These are phyloP conservation scores for Pyrenophora teres DNA, from an alignment of 2,329 filamentous ascomycete species.

Conservation along the genomic window DNA sequence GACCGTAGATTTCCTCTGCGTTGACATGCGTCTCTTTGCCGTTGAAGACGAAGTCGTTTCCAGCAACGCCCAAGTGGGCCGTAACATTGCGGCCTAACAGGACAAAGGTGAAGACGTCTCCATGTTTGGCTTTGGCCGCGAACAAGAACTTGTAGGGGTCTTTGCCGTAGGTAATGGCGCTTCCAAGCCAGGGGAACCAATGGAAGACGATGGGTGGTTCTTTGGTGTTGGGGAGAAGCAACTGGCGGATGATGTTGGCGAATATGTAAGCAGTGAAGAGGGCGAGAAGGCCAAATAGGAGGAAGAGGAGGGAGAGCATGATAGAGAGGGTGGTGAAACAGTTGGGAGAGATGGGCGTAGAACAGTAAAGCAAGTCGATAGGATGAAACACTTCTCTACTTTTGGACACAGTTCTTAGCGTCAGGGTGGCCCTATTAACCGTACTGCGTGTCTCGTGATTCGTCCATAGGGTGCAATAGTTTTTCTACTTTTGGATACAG, in stretches of 20 bases:
- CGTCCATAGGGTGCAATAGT: too few species aligned
- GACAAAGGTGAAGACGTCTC: neutral
- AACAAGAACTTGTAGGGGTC: slow-evolving; percentile 1
- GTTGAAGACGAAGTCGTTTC: slow-evolving; percentile 1
- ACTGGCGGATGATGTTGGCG: slow-evolving; percentile 1
- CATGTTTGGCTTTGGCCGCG: neutral
- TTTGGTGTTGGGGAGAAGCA: slow-evolving; percentile 1
- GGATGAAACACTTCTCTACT: too few species aligned
- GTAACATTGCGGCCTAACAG: slow-evolving; percentile 1
- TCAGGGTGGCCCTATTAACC: too few species aligned
- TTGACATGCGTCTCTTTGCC: slow-evolving; percentile 1
- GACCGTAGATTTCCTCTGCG: neutral
- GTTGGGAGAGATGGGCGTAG: neutral
- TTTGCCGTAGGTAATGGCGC: slow-evolving; percentile 1
- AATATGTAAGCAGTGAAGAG: neutral
- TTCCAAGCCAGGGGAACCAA: neutral
- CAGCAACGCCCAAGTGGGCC: neutral
- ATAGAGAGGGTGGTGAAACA: neutral
- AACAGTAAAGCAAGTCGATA: too few species aligned
- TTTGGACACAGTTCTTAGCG: too few species aligned
- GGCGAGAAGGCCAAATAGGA: neutral
- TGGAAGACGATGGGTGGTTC: neutral
- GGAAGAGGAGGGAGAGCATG: neutral
- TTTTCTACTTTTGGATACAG: too few species aligned
- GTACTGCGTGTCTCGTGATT: too few species aligned